Percentiles rank a stretch among this genome's conserved stretches.
Evolutionary conservation across 1,139 yeast genomes (phyloP).

Genomic region (Hansenula sp.): DNA sequence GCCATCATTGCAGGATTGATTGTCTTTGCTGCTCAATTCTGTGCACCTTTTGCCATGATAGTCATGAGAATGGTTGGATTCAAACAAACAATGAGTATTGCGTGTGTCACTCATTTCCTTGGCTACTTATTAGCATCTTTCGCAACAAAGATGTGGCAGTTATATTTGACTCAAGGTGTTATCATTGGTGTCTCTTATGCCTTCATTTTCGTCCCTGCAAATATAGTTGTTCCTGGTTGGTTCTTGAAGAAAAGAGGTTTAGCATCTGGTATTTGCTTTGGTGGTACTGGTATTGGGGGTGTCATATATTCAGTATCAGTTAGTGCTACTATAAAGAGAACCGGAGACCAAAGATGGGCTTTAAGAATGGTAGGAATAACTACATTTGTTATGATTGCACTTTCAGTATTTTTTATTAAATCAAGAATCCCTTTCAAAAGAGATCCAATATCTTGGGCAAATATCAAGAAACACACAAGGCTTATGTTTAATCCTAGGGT

Average conservation of each 20-base stretch:
- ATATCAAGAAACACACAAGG: constrained; percentile 6
- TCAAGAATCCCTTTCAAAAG: constrained; percentile 26
- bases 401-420: constrained; percentile 40
- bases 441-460: constrained; percentile 11
- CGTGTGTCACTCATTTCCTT: constrained; percentile 46
- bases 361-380: constrained; percentile 53
- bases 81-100: constrained; percentile 39
- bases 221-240: constrained; percentile 57
- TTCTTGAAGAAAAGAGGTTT: constrained; percentile 52
- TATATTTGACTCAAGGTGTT: constrained; percentile 69
- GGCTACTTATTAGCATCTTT: constrained; percentile 66
- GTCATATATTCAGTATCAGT: constrained; percentile 36
- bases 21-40: constrained; percentile 51
- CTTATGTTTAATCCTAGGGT: constrained; percentile 12
- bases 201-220: constrained; percentile 56
- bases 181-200: constrained; percentile 60
- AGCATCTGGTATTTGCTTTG: constrained; percentile 50
- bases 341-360: constrained; percentile 67
- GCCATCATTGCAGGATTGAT: constrained; percentile 70
- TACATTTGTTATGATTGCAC: constrained; percentile 30
- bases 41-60: constrained; percentile 50
- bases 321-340: constrained; percentile 34
- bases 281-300: constrained; percentile 64
- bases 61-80: constrained; percentile 34
- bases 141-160: constrained; percentile 56